Conservation (phyloP, 257 asterid species). For the Mentha longifolia region DNA sequence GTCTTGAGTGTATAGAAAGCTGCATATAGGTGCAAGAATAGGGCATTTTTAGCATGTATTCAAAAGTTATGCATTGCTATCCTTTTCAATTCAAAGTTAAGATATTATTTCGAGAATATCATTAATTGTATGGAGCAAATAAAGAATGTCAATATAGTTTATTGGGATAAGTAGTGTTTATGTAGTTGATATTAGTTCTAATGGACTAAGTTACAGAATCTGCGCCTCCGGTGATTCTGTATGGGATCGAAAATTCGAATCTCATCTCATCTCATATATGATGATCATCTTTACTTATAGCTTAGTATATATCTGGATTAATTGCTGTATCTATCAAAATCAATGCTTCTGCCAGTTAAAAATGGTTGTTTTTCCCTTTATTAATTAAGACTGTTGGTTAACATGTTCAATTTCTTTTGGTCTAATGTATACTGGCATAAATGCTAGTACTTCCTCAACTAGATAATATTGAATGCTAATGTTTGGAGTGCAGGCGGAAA, state of each 20-base stretch:
- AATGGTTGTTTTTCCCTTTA: background rate
- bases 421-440: background rate
- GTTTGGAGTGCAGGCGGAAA: slow-evolving; percentile 54
- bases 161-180: background rate
- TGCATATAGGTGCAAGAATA: background rate
- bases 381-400: background rate
- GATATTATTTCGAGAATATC: too few species aligned
- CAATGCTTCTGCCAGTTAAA: background rate
- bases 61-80: background rate
- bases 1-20: background rate
- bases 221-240: background rate
- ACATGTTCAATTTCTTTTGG: background rate
- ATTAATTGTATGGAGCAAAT: background rate
- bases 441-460: background rate
- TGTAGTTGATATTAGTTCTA: background rate
- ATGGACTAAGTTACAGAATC: background rate
- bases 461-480: background rate
- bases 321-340: too few species aligned
- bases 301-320: too few species aligned
- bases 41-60: background rate
- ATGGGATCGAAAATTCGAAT: background rate
- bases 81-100: background rate
- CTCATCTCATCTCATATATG: background rate
- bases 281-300: background rate
- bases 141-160: too few species aligned